Base-by-base conservation (phyloP, 2,329 filamentous ascomycete species). In the Fusarium papillatum region DNA sequence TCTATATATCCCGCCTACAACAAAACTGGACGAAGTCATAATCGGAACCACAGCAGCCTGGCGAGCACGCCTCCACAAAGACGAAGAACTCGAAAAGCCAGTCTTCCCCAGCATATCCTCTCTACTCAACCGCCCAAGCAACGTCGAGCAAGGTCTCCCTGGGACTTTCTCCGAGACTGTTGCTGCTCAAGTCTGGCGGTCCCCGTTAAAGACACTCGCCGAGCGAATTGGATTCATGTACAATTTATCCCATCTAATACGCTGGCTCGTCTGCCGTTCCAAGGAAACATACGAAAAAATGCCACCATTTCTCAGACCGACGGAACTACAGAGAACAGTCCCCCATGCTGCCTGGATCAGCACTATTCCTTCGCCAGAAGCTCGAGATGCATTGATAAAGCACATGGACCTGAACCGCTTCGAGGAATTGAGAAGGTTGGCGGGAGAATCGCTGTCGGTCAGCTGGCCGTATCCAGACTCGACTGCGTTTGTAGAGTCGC, bases 401-500 rank as follows among this genome's bases (percentile, higher is more conserved):
- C 36, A 43, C 26, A 62, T 62, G 60, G 60, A 62, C 19, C 11
- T 43, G 38, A 31, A 6, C 11, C 60, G 63, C 5, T 65, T 65
- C 6, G 34, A 65, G 34, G 63, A 39, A 8, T 10, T 65, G 3
- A 39, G 61, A 9, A 24, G 4, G 17, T 10, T 64, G 7, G 41
- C 10, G 6, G 61, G 61, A 14, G 17, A n/a, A 48, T 48, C 61
- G 4, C 9, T 64, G 2, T 48, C 19, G 2, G 61, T 64, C 4
- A 48, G 41, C 7, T 64, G 61, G 61, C 61, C 61, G 29, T 50
- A 64, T n/a, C 41, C 61, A 5, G 61, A 64, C 4, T 64, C 61
- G 14, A 36, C 61, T 13, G 61, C 61, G 7, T 31, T 64, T 46
- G 41, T 64, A 19, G 61, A 64, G 61, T 64, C 61, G n/a, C 61